Percentiles rank a stretch among this genome's conserved stretches.
Evolutionary conservation across 768 basidiomycete genomes (phyloP).

Genomic region (Gelatoporia subvermispora): DNA sequence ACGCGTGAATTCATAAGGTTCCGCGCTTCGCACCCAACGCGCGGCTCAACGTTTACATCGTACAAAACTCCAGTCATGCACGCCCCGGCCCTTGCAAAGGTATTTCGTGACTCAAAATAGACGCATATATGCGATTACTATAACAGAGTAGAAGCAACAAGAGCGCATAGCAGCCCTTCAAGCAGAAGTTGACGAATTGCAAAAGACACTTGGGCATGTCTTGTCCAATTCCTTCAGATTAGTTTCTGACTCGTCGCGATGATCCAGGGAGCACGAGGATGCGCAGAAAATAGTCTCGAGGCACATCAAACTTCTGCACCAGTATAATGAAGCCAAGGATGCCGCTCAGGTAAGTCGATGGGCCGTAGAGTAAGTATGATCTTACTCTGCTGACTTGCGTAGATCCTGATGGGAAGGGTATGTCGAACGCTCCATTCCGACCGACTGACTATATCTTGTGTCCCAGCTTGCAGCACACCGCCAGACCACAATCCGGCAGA

Average conservation of each 20-base stretch:
- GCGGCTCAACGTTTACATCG: background rate
- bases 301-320: conserved; percentile 69
- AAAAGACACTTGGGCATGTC: conserved; percentile 42
- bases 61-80: conserved; percentile 11
- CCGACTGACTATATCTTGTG: background rate
- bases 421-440: conserved; percentile 7
- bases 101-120: background rate
- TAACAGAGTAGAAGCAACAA: conserved; percentile 47
- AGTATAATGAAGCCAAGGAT: conserved; percentile 80
- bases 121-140: background rate
- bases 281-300: conserved; percentile 56
- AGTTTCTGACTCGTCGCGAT: background rate
- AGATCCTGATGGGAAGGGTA: conserved; percentile 81
- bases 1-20: background rate
- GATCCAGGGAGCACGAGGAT: conserved; percentile 36
- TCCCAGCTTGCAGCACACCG: conserved; percentile 65
- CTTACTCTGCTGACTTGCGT: background rate
- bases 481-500: conserved; percentile 65
- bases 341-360: conserved; percentile 57
- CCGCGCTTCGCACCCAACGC: background rate
- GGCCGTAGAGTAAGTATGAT: background rate
- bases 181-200: conserved; percentile 42
- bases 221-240: conserved; percentile 9
- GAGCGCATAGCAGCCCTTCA: conserved; percentile 43
- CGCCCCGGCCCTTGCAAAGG: conserved; percentile 12